Evolutionary conservation across 257 asterid species (phyloP), one percentile per base, ranked within the genome.

Genomic region (Prunella vulgaris): DNA sequence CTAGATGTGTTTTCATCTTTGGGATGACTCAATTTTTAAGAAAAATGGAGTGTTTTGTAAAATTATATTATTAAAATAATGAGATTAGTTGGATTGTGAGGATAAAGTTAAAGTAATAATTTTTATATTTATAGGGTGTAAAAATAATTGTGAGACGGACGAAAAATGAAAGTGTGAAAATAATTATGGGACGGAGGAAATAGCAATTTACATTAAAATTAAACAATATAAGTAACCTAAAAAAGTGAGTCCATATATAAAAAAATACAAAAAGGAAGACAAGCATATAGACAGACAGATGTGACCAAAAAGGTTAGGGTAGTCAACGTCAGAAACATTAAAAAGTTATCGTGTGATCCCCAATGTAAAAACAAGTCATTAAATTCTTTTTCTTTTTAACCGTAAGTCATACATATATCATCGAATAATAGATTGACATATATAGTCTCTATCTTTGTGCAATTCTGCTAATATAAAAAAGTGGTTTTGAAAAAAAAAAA

Each of bases 291-390:
- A 14, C 7, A 15, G 56, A 15, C 24, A 15, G 25, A 49, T 52
- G 28, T 52, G 28, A 52, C 27, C 8, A 66, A 66, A 60, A 71
- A 33, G 63, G 68, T 57, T 40, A 27, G 60, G 20, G 14, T 61
- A 22, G 79, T 75, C 75, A 69, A 69, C 71, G 66, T 75, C 67
- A 18, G 12, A 73, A 5, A 5, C 71, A 9, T 38, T 54, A 75
- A 49, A 61, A 75, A 68, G 28, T 38, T 28, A 51, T 35, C 53
- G 10, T 33, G 68, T 74, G 62, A 66, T 9, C 12, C 56, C 27
- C 69, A 44, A 38, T 59, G 58, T 27, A 15, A 27, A 56, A 40
- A n/a, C n/a, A 17, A 25, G n/a, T 25, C 9, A 22, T 0, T 24
- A 64, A 18, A 18, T 18, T 61, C 12, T 18, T 61, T 38, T 7